A percentile compares a stretch with the other conserved stretches of the same genome.
Conservation (phyloP, 345 rosid genomes). For the Boechera divaricarpa region DNA sequence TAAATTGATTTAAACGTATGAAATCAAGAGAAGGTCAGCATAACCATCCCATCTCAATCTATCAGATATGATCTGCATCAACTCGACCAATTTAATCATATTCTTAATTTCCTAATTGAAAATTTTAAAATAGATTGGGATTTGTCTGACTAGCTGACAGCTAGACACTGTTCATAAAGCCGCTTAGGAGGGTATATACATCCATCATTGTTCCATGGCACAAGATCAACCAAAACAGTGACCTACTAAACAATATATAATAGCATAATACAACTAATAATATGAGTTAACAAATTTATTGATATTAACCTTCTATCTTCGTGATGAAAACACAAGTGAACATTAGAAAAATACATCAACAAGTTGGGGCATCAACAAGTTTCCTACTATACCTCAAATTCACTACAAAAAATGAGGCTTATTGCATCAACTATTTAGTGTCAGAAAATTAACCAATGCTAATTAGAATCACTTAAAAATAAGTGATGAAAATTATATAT, state of each 20-base stretch:
- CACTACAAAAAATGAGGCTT: too few relatives aligned
- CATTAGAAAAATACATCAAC: too few relatives aligned
- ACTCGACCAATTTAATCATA: neutral
- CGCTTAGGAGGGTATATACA: conserved; percentile 33
- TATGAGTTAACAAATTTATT: neutral
- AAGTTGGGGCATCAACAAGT: too few relatives aligned
- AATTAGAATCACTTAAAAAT: too few relatives aligned
- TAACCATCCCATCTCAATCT: neutral
- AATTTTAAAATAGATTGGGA: neutral
- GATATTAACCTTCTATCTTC: neutral
- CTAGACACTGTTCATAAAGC: conserved; percentile 32
- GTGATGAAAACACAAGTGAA: neutral
- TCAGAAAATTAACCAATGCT: too few relatives aligned
- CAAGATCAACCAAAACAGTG: conserved; percentile 1
- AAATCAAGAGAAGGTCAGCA: conserved; percentile 12
- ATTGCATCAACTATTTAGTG: too few relatives aligned
- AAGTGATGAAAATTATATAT: too few relatives aligned
- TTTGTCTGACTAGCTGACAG: conserved; percentile 23
- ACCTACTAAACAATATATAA: conserved; percentile 2
- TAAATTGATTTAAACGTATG: neutral
- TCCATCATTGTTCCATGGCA: neutral
- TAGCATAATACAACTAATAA: neutral
- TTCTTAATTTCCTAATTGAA: conserved; percentile 12
- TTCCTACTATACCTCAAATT: too few relatives aligned
- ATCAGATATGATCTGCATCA: neutral